These are phyloP conservation scores for Cyclotella atomus DNA, from an alignment of 108 stramenopile species.

Conservation along the genomic window DNA sequence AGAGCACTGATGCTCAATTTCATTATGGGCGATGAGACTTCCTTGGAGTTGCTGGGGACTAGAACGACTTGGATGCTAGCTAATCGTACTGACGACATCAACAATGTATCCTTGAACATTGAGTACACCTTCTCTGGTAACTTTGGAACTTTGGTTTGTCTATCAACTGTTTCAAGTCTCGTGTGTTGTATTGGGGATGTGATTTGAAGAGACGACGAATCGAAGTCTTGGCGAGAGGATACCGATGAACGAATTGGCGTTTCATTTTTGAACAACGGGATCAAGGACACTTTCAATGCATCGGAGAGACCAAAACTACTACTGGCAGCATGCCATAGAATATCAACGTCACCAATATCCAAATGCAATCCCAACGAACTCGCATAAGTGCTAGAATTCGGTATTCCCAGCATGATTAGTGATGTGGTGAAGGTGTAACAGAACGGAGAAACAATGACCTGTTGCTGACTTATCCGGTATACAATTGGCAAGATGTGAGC, in stretches of 20 bases:
- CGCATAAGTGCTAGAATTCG: background rate
- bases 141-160: background rate
- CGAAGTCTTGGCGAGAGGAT: background rate
- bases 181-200: constrained; percentile 16
- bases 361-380: constrained; percentile 23
- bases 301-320: constrained; percentile 61
- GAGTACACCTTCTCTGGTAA: background rate
- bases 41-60: constrained; percentile 68
- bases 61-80: constrained; percentile 58
- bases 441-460: constrained; percentile 59
- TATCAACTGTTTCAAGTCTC: background rate
- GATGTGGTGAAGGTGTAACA: constrained; percentile 13
- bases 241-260: background rate
- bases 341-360: constrained; percentile 53
- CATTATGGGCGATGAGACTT: constrained; percentile 60
- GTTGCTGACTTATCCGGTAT: constrained; percentile 17
- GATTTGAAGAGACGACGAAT: background rate
- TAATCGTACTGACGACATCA: constrained; percentile 40
- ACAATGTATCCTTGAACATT: constrained; percentile 35
- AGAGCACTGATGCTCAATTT: constrained; percentile 47
- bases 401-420: background rate
- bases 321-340: constrained; percentile 57
- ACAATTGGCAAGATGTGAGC: background rate
- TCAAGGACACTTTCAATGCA: constrained; percentile 43
- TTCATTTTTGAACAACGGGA: constrained; percentile 44